phyloP scores from a whole-genome alignment of 1,284 basidiomycete genomes.

The Heterobasidion irregulare region DNA sequence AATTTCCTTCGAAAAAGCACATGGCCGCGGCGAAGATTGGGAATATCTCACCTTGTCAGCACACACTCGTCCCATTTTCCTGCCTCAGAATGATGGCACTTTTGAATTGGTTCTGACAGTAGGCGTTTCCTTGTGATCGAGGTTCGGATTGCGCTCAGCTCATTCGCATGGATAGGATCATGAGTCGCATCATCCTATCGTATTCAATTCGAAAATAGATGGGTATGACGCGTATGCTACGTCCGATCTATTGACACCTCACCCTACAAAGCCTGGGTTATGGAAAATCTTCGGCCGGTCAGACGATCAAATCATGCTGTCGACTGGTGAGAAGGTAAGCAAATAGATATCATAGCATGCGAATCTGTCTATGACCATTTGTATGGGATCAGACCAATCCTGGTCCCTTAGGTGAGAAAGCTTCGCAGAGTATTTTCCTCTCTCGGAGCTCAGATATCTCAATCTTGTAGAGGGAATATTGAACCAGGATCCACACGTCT shows the following conservation, averaged over 20 bases:
- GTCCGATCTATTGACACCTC: slow-evolving; percentile 33
- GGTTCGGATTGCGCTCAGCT: background rate
- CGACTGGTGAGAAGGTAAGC: slow-evolving; percentile 40
- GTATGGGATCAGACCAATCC: slow-evolving; percentile 18
- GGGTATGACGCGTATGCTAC: slow-evolving; percentile 24
- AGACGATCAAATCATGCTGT: slow-evolving; percentile 46
- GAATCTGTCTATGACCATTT: background rate
- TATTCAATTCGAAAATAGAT: slow-evolving; percentile 13
- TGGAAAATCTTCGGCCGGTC: slow-evolving; percentile 37
- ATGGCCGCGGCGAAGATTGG: slow-evolving; percentile 11
- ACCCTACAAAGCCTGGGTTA: slow-evolving; percentile 32
- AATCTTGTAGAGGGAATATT: slow-evolving; percentile 9
- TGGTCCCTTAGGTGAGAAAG: slow-evolving; percentile 18
- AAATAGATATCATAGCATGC: background rate
- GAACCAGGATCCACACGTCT: slow-evolving; percentile 10
- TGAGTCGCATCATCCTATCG: slow-evolving; percentile 10
- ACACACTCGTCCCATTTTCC: slow-evolving; percentile 9
- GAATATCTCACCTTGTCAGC: slow-evolving; percentile 10
- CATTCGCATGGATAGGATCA: slow-evolving; percentile 5
- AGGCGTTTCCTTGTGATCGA: background rate
- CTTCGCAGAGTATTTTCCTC: background rate
- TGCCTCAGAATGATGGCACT: slow-evolving; percentile 9
- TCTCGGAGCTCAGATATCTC: background rate
- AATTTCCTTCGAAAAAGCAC: slow-evolving; percentile 1
- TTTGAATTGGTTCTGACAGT: slow-evolving; percentile 7